Evolutionary conservation across 345 rosid genomes (phyloP), one percentile per base, ranked within the genome.

Genomic region (Eucalyptus sideroxylon): DNA sequence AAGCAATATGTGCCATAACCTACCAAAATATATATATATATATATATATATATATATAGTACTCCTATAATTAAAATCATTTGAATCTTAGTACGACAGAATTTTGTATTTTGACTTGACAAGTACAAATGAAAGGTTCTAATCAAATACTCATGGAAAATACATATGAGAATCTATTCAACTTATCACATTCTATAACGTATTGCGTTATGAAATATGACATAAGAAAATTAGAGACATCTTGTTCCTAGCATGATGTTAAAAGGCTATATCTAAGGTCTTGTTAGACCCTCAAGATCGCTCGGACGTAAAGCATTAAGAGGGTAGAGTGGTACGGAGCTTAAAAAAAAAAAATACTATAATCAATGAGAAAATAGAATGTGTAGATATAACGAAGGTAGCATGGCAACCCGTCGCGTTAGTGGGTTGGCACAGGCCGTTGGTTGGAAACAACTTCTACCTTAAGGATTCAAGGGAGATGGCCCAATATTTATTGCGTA

Each of bases 11-110:
- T 67, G 6, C 24, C 26, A 10, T 72, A 72, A 72, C 14, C 2
- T 1, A 1, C 12, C 53, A n/a, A n/a, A n/a, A n/a, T n/a, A n/a
- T n/a, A n/a, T n/a, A n/a, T n/a, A n/a, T n/a, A n/a, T n/a, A n/a
- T n/a, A n/a, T n/a, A n/a, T n/a, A n/a, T n/a, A 16, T 1, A 4
- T 3, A 31, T 9, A 17, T 7, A 19, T 0, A 2, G 4, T 9
- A 6, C 14, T 5, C 27, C 10, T 5, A 6, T 72, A 10, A 72
- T 72, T 0, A 34, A 69, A 69, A 16, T 69, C 26, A 69, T 34
- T 69, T 34, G 5, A 72, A 72, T 37, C 2, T 72, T 21, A 72
- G 21, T 19, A 37, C 1, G 4, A 3, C 0, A 0, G 3, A 56
- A 23, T 56, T 56, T 56, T 17, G 6, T 34, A 17, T 0, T 69